Evolutionary conservation across 371 early-diverging fungal genomes (phyloP).

Genomic region (Saksenaea vasiformis): DNA sequence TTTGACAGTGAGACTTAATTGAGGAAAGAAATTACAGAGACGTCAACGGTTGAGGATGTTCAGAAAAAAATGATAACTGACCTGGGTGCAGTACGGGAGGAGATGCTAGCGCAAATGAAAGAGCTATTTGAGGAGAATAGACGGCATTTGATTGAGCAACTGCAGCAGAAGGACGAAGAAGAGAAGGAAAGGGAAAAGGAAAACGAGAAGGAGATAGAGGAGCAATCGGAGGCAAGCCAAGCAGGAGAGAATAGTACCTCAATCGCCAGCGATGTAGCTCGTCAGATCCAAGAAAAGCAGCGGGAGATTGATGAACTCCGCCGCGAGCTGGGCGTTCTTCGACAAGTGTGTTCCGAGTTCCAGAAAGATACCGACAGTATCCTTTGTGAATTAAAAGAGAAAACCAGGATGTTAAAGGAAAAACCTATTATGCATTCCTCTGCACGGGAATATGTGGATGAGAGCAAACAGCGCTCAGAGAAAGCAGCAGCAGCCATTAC

Average conservation of each 20-base stretch:
- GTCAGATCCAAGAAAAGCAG: slow-evolving; percentile 39
- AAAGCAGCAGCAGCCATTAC: slow-evolving; percentile 56
- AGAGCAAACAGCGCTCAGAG: slow-evolving; percentile 63
- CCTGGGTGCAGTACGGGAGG: slow-evolving; percentile 1
- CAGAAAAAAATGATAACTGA: neutral
- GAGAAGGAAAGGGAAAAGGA: neutral
- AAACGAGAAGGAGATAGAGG: neutral
- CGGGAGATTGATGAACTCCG: slow-evolving; percentile 46
- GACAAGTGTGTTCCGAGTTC: slow-evolving; percentile 52
- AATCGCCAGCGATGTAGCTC: slow-evolving; percentile 8
- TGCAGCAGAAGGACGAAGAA: neutral
- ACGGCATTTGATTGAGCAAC: neutral
- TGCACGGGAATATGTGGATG: slow-evolving; percentile 51
- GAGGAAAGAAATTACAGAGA: neutral
- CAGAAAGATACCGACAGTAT: slow-evolving; percentile 36
- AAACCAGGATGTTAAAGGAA: slow-evolving; percentile 39
- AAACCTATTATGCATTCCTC: slow-evolving; percentile 9
- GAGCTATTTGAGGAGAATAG: neutral
- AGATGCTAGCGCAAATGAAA: neutral
- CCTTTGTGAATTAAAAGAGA: slow-evolving; percentile 25
- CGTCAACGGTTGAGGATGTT: neutral
- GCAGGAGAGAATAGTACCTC: neutral
- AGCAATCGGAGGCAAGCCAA: neutral
- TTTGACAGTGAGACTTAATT: neutral
- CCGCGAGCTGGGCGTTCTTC: slow-evolving; percentile 50